These are phyloP conservation scores for Penicillium ucsense DNA, from an alignment of 495 filamentous ascomycete species.

Conservation along the genomic window DNA sequence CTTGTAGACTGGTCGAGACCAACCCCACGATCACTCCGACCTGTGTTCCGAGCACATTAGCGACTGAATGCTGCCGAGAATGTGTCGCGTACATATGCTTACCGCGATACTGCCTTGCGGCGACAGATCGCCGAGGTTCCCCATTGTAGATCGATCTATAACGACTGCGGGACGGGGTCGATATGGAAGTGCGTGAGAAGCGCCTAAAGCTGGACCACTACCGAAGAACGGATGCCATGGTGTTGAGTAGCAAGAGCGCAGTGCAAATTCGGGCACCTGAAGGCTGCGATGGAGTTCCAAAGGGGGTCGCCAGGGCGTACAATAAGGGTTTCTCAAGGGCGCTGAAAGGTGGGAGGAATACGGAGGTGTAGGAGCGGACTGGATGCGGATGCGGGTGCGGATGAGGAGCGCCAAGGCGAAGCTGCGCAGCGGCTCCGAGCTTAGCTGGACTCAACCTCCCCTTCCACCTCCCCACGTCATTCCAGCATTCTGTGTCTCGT, in stretches of 20 bases:
- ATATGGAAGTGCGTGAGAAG: constrained; percentile 1
- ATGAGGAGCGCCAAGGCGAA: constrained; percentile 14
- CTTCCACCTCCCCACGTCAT: constrained; percentile 17
- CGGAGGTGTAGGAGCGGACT: constrained; percentile 10
- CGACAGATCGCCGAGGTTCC: constrained; percentile 72
- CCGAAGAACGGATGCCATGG: constrained; percentile 18
- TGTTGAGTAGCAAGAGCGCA: constrained; percentile 1
- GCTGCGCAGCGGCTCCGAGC: constrained; percentile 13
- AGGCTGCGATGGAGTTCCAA: not conserved
- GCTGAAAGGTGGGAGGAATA: not conserved
- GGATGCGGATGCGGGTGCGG: constrained; percentile 7
- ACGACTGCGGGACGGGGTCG: constrained; percentile 13
- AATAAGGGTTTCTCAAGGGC: not conserved
- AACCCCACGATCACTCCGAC: constrained; percentile 90
- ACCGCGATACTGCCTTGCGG: constrained; percentile 81
- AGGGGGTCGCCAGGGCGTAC: not conserved
- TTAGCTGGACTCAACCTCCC: constrained; percentile 16
- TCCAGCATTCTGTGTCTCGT: constrained; percentile 1
- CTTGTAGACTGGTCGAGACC: constrained; percentile 86
- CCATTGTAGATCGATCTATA: constrained; percentile 44
- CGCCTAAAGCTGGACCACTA: constrained; percentile 13
- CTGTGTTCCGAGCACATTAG: constrained; percentile 31
- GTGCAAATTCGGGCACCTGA: not conserved
- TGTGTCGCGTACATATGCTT: constrained; percentile 19
- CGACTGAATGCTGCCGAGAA: not conserved